Evolutionary conservation across 1,139 yeast species (phyloP), one percentile per base, ranked within the genome.

Genomic region (Entelexis sorbosivorans): DNA sequence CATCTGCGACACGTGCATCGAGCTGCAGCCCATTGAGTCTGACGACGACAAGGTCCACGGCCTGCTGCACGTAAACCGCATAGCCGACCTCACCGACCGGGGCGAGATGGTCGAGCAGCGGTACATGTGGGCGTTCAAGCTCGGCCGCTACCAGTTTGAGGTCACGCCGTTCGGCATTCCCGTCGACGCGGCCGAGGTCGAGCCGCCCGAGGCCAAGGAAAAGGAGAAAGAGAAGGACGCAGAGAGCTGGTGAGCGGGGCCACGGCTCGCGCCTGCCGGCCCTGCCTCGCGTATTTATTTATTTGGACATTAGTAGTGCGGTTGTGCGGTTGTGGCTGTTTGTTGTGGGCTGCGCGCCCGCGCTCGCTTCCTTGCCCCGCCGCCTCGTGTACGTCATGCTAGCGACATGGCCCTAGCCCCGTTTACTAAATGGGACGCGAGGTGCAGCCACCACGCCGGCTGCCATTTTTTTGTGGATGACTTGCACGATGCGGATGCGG

Each of bases 81-180:
- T 88, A 13, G 94, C 96, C 0, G 72, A 77, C 2, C 67, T 86
- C 42, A 79, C 88, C 46, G 91, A 82, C 44, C 67, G 78, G 43
- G 97, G 98, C 0, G 73, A 78, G 59, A 89, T 88, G 96, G 77
- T 78, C 60, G 75, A 79, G 1, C 78, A 80, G 52, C 73, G 73
- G 52, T 82, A 86, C 50, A 96, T 89, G 66, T 82, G 77, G 66
- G 89, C 95, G 3, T 91, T 89, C 68, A 81, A 82, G 62, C 87
- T 87, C 56, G 91, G 95, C 14, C 74, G 84, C 56, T 79, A 81
- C 66, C 79, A 76, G 62, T 87, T 91, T 64, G 95, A 84, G 61
- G 82, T 89, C 53, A 89, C 84, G 58, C 86, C 81, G 62, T 89
- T 96, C 95, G 86, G 95, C 24, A 91, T 91, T 45, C 97, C 98